Conservation (phyloP, 1,284 basidiomycete genomes). For the Pyrrhoderma noxium region DNA sequence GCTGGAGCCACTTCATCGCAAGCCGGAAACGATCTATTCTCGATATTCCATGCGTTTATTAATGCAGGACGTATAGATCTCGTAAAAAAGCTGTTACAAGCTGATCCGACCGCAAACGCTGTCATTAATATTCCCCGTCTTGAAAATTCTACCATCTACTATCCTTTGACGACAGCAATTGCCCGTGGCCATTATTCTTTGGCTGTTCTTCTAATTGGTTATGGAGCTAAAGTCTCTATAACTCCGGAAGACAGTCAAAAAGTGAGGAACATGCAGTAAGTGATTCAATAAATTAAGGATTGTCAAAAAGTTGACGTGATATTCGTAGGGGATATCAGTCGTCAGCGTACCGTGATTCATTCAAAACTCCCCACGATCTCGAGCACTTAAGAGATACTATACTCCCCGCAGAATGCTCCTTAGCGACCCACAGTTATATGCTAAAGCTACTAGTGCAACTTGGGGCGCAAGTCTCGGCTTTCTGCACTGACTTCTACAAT, state of each 20-base stretch:
- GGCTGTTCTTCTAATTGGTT: constrained; percentile 34
- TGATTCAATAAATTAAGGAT: too few relatives aligned
- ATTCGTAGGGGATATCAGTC: constrained; percentile 1
- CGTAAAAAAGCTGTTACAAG: constrained; percentile 37
- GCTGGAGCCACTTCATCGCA: constrained; percentile 43
- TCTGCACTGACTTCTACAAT: constrained; percentile 22
- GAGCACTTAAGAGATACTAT: constrained; percentile 22
- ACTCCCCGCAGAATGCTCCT: constrained; percentile 37
- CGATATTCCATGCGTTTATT: constrained; percentile 44
- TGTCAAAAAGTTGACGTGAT: not conserved
- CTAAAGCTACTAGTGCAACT: constrained; percentile 36
- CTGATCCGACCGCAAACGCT: constrained; percentile 39
- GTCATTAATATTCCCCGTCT: constrained; percentile 39
- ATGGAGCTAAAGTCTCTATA: constrained; percentile 32
- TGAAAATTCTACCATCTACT: constrained; percentile 18
- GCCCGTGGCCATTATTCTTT: constrained; percentile 29
- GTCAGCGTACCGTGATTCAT: not conserved
- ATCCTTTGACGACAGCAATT: constrained; percentile 35
- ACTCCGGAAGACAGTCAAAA: constrained; percentile 29
- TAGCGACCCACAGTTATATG: constrained; percentile 34
- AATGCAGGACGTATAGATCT: constrained; percentile 33
- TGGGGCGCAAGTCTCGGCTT: constrained; percentile 36
- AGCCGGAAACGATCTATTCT: constrained; percentile 37
- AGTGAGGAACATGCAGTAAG: constrained; percentile 22
- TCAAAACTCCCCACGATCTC: constrained; percentile 16